Evolutionary conservation across 1,284 basidiomycete genomes (phyloP), one percentile per base, ranked within the genome.

Genomic region (Cystobasidium slooffiae): DNA sequence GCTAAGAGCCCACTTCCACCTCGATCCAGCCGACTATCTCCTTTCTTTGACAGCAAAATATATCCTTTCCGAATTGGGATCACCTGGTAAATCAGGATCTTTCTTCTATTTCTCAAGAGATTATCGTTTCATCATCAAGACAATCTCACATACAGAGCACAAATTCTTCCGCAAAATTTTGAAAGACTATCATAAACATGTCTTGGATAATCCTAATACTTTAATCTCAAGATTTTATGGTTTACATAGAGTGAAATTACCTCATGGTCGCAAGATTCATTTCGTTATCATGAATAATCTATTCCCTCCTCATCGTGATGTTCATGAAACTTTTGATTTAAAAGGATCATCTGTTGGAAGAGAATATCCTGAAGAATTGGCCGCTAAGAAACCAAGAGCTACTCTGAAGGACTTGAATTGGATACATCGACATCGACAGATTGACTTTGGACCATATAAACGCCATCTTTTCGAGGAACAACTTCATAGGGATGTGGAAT

Each of bases 261-360:
- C 96, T 0, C 87, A 88, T 24, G 96, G 96, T 0, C 86, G 88
- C 67, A 99, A 99, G 85, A 98, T 99, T 72, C 96, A 99, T 83
- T 99, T 99, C 82, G 94, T 98, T 72, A 97, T 99, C 84, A 98
- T 99, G 95, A 99, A 99, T 86, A 99, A 99, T 82, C 87, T 99
- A 56, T 98, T 99, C 85, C 96, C 96, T 0, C 91, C 96, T 0
- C 96, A 98, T 84, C 89, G 93, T 78, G 97, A 99, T 82, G 88
- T 99, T 61, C 96, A 99, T 84, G 96, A 98, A 85, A 97, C 95
- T 44, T 99, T 92, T 82, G 96, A 99, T 82, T 86, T 99, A 77
- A 99, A 99, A 78, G 96, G 96, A 0, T 94, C 91, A 53, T 93
- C 94, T 0, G 89, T 94, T 1, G 94, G 95, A 0, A 86, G 96